phyloP scores from a whole-genome alignment of 108 stramenopile genomes.

The Thalassiosira profunda region DNA sequence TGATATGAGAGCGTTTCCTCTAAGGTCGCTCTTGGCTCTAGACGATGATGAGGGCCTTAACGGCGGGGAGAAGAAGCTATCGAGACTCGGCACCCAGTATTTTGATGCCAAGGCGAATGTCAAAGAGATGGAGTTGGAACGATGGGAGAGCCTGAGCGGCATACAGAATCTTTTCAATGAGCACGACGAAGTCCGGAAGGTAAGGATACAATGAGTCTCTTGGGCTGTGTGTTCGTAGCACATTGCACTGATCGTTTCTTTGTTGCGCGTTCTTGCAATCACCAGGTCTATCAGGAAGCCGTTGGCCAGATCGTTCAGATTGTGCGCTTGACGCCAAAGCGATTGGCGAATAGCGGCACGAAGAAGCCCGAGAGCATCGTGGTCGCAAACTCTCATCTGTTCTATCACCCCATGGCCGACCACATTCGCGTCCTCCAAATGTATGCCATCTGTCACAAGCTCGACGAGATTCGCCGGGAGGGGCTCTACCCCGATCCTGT shows the following conservation, averaged over 20 bases:
- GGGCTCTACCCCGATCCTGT: slow-evolving; percentile 12
- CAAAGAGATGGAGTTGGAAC: slow-evolving; percentile 19
- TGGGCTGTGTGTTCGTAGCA: too few relatives aligned
- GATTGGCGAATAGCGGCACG: neutral
- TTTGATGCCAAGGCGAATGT: slow-evolving; percentile 33
- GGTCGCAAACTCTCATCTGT: slow-evolving; percentile 79
- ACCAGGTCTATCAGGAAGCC: slow-evolving; percentile 45
- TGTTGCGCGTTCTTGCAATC: too few relatives aligned
- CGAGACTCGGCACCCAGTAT: neutral
- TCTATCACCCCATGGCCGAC: slow-evolving; percentile 65
- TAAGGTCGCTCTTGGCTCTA: slow-evolving; percentile 15
- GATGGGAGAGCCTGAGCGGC: slow-evolving; percentile 54
- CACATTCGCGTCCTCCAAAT: slow-evolving; percentile 77
- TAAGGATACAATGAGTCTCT: too few relatives aligned
- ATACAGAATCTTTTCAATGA: slow-evolving; percentile 44
- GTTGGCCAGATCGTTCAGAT: slow-evolving; percentile 67
- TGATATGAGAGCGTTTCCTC: slow-evolving; percentile 47
- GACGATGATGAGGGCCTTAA: neutral
- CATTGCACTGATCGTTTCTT: too few relatives aligned
- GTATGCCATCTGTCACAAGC: slow-evolving; percentile 51
- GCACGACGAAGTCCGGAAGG: slow-evolving; percentile 44
- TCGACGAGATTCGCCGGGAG: slow-evolving; percentile 48
- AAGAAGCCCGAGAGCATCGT: slow-evolving; percentile 34
- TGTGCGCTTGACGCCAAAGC: slow-evolving; percentile 28
- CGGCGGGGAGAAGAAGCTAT: neutral